Base-by-base conservation (phyloP, 1,284 basidiomycete species). In the Tilletiaria anomala region DNA sequence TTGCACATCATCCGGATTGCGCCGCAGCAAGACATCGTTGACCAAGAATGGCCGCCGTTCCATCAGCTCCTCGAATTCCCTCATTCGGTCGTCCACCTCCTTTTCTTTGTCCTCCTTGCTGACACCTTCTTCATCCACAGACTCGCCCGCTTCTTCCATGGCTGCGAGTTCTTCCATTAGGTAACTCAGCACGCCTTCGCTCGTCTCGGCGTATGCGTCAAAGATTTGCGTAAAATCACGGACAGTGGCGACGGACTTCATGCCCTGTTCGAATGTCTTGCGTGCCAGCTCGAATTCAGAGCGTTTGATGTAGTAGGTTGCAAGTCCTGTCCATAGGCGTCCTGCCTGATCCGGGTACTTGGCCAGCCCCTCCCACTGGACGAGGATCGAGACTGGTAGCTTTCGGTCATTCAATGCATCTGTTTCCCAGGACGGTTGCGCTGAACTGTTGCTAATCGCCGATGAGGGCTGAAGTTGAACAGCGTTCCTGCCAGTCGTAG, bases 181-280 rank as follows among this genome's bases (percentile, higher is more conserved):
- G 1, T 84, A 83, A 42, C 79, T 83, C 55, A 96, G 83, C 56
- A 94, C 74, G 4, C 82, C 82, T 69, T 94, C 89, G 42, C 80
- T 80, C 62, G 94, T 94, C 62, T 96, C 88, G 20, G 84, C 80
- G 66, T 93, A 94, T 3, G 88, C 83, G 64, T 97, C 91, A 65
- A 97, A 97, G 51, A 97, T 88, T 65, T 94, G 88, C 2, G 87
- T 91, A 68, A 97, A 99, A 70, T 97, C 93, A 18, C 88, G 79
- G 49, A 96, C 82, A 0, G 93, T 96, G 59, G 97, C 73, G 14
- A 96, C 89, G 1, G 72, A 74, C 8, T 76, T 73, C 50, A 96
- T 76, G 6, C 88, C 91, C 20, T 77, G 71, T 68, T 97, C 93
- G 63, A 97, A 97, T 0, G 82, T 87, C 42, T 75, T 74, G 57